Percentiles rank a stretch among this genome's conserved stretches.
These are phyloP conservation scores for Xylariomycetidae sp. DNA, from an alignment of 2,329 filamentous ascomycete genomes.

Conservation along the genomic window DNA sequence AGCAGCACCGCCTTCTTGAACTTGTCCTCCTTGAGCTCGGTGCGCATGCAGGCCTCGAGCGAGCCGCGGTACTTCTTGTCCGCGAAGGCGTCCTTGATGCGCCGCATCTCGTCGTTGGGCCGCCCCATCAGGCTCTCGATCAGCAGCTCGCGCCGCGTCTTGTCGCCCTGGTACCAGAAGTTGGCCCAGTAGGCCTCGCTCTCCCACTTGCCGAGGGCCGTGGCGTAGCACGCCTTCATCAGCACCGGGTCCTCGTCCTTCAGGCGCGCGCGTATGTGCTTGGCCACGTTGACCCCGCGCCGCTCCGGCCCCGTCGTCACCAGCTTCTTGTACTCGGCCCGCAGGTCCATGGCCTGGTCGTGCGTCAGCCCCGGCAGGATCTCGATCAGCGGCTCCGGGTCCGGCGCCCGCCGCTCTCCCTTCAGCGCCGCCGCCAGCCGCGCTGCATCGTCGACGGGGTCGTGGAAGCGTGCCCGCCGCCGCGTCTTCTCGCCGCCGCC, in stretches of 20 bases:
- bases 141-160: constrained; percentile 76
- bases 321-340: constrained; percentile 83
- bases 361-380: constrained; percentile 80
- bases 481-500: constrained; percentile 39
- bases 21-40: constrained; percentile 90
- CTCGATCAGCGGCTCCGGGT: constrained; percentile 68
- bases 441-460: constrained; percentile 72
- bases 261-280: constrained; percentile 71
- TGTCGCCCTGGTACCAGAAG: constrained; percentile 91
- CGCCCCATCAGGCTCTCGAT: constrained; percentile 92
- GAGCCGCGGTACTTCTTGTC: constrained; percentile 89
- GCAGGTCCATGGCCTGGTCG: constrained; percentile 80
- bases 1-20: constrained; percentile 84
- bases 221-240: constrained; percentile 87
- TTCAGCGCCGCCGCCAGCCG: constrained; percentile 70
- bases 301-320: constrained; percentile 71
- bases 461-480: constrained; percentile 72
- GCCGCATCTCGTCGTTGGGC: constrained; percentile 76
- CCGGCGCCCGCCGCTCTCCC: constrained; percentile 54
- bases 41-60: constrained; percentile 78
- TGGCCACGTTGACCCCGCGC: constrained; percentile 77
- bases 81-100: constrained; percentile 81
- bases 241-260: constrained; percentile 70
- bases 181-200: constrained; percentile 97
- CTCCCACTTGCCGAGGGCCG: constrained; percentile 85